Evolutionary conservation across 1,139 yeast species (phyloP), one percentile per base, ranked within the genome.

Genomic region (Nadsonia commutata): DNA sequence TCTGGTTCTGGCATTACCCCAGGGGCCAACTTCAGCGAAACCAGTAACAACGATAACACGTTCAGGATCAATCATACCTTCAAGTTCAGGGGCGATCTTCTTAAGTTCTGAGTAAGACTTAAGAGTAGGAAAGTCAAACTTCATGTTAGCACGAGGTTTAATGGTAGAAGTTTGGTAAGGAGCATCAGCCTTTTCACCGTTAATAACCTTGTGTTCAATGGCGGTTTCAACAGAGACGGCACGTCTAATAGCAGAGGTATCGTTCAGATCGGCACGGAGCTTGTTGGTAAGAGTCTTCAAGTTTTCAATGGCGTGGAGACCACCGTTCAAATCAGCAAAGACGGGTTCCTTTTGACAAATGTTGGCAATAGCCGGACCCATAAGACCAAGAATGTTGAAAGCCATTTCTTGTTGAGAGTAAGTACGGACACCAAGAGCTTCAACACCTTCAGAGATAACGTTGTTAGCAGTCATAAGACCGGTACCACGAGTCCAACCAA

Each of bases 401-500:
- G 98, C 97, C 98, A 90, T 90, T 70, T 90, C 98, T 68, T 84
- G 84, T 69, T 90, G 98, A 49, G 95, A 82, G 75, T 88, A 90
- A 41, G 98, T 90, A 69, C 98, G 83, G 45, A 90, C 96, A 58
- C 98, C 97, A 52, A 82, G 71, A 62, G 78, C 78, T 69, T 90
- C 98, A 61, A 90, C 84, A 55, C 96, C 96, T 68, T 88, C 96
- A 48, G 98, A 96, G 64, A 90, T 85, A 62, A 86, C 81, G 70
- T 90, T 90, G 74, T 90, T 90, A 56, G 81, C 96, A 59, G 88
- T 74, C 98, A 90, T 90, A 62, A 90, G 79, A 62, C 98, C 98
- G 50, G 98, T 90, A 67, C 98, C 98, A 76, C 98, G 85, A 51
- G 98, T 90, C 98, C 98, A 90, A 62, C 98, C 98, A 65, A 90